Conservation (phyloP, 2,329 filamentous ascomycete genomes). For the Paecilomyces sp. region DNA sequence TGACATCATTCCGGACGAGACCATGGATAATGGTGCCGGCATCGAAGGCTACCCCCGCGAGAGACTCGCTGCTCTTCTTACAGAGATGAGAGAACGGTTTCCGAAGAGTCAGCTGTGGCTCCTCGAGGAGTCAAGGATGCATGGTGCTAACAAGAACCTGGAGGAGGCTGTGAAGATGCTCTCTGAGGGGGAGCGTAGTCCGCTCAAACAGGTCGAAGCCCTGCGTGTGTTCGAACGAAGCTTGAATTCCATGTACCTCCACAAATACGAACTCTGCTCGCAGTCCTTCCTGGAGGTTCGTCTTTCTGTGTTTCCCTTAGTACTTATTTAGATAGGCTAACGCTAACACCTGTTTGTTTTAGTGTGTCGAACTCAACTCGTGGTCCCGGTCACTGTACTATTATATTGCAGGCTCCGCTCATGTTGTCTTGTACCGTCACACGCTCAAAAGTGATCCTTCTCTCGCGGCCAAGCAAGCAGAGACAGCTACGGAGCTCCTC, state of each 20-base stretch:
- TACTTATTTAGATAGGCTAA: constrained; percentile 4
- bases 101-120: constrained; percentile 80
- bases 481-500: constrained; percentile 62
- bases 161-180: constrained; percentile 62
- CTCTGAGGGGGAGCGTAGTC: constrained; percentile 52
- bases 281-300: constrained; percentile 60
- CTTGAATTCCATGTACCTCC: constrained; percentile 69
- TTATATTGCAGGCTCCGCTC: constrained; percentile 72
- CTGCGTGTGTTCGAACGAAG: constrained; percentile 80
- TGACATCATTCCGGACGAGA: constrained; percentile 66
- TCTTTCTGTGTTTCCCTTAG: constrained; percentile 6
- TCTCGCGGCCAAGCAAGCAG: constrained; percentile 51
- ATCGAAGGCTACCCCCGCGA: constrained; percentile 65
- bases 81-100: constrained; percentile 68
- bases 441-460: constrained; percentile 17
- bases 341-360: constrained; percentile 4
- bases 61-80: constrained; percentile 60
- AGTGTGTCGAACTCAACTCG: constrained; percentile 72
- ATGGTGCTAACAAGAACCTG: constrained; percentile 60
- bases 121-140: constrained; percentile 76
- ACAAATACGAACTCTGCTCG: constrained; percentile 68
- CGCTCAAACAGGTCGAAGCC: constrained; percentile 82
- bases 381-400: constrained; percentile 90
- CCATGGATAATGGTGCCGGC: constrained; percentile 42
- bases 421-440: constrained; percentile 72